Conservation (phyloP, 2,329 filamentous ascomycete species). For the Sarocladium brachiariae region DNA sequence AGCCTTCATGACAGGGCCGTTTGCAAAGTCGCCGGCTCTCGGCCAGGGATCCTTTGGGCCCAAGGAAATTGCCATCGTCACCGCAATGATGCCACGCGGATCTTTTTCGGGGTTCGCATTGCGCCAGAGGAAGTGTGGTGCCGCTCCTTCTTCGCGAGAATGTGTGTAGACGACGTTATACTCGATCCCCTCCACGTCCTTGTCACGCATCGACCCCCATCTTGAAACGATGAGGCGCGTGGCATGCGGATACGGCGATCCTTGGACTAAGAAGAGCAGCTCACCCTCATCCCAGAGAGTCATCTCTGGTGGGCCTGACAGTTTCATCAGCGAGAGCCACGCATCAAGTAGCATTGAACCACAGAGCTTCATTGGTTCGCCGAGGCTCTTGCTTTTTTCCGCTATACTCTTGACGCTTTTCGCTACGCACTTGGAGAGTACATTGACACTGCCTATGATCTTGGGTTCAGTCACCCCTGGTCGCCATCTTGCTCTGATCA, state of each 20-base stretch:
- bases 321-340: not conserved
- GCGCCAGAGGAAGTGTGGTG: not conserved
- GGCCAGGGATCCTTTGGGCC: not conserved
- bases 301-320: not conserved
- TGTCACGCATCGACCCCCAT: not conserved
- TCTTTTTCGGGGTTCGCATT: constrained; percentile 1
- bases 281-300: constrained; percentile 8
- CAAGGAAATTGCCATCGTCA: not conserved
- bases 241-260: not conserved
- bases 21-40: not conserved
- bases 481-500: not conserved
- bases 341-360: not conserved
- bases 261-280: not conserved
- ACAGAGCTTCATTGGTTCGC: not conserved
- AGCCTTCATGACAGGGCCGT: not conserved
- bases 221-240: not conserved
- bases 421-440: not conserved
- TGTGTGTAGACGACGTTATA: not conserved
- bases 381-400: not conserved
- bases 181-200: constrained; percentile 1
- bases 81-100: not conserved
- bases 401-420: not conserved
- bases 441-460: not conserved
- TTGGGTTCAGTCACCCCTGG: not conserved
- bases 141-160: not conserved